A percentile compares a stretch with the other conserved stretches of the same genome.
Evolutionary conservation across 768 basidiomycete species (phyloP).

Genomic region (Amanita muscaria): DNA sequence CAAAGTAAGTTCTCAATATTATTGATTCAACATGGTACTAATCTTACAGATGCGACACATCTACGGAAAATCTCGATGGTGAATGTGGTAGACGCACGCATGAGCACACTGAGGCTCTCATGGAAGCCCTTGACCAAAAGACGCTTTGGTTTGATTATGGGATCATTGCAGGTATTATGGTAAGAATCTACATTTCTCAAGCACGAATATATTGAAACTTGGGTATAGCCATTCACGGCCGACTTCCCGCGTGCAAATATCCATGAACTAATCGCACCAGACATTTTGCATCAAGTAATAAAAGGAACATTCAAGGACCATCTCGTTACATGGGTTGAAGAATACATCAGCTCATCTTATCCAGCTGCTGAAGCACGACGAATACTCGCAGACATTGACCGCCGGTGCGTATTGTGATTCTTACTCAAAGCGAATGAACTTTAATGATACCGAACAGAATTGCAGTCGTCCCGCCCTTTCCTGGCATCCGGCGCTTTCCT

Average conservation of each 20-base stretch:
- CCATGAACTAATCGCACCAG: slow-evolving; percentile 23
- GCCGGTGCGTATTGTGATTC: neutral
- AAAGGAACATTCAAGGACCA: slow-evolving; percentile 32
- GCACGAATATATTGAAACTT: neutral
- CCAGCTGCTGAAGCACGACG: slow-evolving; percentile 13
- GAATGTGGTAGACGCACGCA: neutral
- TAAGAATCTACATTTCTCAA: slow-evolving; percentile 15
- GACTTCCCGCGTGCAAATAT: slow-evolving; percentile 17
- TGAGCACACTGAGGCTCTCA: slow-evolving; percentile 9
- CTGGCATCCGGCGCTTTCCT: slow-evolving; percentile 20
- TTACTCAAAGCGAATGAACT: neutral
- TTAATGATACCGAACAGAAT: neutral
- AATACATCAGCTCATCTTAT: slow-evolving; percentile 12
- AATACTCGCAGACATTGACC: neutral
- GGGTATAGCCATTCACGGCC: neutral
- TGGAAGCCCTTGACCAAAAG: slow-evolving; percentile 14
- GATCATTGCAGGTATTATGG: slow-evolving; percentile 22
- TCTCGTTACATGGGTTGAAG: slow-evolving; percentile 23
- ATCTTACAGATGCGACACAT: neutral
- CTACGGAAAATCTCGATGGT: neutral
- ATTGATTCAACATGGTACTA: no score
- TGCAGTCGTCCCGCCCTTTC: slow-evolving; percentile 18
- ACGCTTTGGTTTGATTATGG: slow-evolving; percentile 26
- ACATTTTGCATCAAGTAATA: slow-evolving; percentile 28
- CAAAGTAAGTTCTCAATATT: no score